phyloP scores from a whole-genome alignment of 805 yeast genomes.

The Debaryomyces prosopidis region DNA sequence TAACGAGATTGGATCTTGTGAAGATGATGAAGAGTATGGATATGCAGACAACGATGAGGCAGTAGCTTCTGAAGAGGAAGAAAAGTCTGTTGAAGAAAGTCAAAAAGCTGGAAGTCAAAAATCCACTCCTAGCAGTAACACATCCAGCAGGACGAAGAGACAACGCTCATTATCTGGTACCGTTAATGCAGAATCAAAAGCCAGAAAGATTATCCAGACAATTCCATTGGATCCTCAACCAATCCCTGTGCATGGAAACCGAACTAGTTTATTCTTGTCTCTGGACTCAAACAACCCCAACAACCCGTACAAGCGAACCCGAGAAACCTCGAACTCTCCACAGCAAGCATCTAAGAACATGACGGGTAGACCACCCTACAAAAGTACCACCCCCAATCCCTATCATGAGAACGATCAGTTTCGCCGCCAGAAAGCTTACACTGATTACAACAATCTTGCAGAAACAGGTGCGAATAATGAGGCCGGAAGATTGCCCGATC shows the following conservation, averaged over 20 bases:
- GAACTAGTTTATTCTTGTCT: conserved; percentile 39
- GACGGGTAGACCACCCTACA: not conserved
- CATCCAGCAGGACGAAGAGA: conserved; percentile 36
- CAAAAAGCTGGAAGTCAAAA: conserved; percentile 21
- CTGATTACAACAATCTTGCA: not conserved
- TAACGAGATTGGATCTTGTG: conserved; percentile 22
- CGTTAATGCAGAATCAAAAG: conserved; percentile 67
- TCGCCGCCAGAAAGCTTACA: not conserved
- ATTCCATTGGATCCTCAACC: conserved; percentile 86
- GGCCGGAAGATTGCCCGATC: not conserved
- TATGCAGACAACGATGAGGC: conserved; percentile 21
- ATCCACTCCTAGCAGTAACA: conserved; percentile 39
- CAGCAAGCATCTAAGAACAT: not conserved
- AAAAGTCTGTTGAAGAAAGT: conserved; percentile 5
- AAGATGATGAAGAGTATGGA: conserved; percentile 24
- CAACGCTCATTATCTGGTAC: conserved; percentile 54
- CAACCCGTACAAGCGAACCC: not conserved
- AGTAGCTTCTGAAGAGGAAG: conserved; percentile 18
- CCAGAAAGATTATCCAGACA: conserved; percentile 71
- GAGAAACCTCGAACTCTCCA: not conserved
- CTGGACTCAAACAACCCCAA: conserved; percentile 19
- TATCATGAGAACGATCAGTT: not conserved
- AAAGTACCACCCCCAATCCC: not conserved
- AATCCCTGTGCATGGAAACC: conserved; percentile 43
- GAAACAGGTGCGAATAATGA: no score